Conservation (phyloP, 106 monocot species). For the Vanilla planifolia region DNA sequence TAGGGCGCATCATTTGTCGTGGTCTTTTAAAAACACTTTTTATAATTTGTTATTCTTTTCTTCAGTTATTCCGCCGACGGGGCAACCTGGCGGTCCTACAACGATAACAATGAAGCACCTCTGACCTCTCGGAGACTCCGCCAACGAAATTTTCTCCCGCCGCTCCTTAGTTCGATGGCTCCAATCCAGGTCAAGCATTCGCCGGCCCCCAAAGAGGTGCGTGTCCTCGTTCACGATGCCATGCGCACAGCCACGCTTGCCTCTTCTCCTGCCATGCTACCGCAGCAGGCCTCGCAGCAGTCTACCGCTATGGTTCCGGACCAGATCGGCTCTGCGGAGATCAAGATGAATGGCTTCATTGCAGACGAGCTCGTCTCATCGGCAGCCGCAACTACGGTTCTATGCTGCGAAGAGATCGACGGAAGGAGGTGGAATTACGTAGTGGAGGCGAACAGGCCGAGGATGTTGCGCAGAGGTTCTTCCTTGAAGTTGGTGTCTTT, state of each 20-base stretch:
- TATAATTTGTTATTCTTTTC: no score
- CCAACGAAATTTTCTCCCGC: no score
- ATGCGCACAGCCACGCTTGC: conserved; percentile 25
- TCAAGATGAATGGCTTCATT: conserved; percentile 22
- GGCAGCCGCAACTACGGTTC: conserved; percentile 10
- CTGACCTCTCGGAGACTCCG: no score
- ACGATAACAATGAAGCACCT: no score
- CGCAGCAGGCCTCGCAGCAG: conserved; percentile 7
- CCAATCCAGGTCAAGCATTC: conserved; percentile 36
- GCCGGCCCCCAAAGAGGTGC: conserved; percentile 15
- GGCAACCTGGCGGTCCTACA: no score
- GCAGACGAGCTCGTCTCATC: conserved; percentile 3
- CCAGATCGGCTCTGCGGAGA: conserved; percentile 17
- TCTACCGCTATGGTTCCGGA: neutral
- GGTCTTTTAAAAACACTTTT: no score
- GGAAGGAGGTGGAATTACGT: conserved; percentile 56
- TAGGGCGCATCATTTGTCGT: no score
- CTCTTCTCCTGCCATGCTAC: conserved; percentile 9
- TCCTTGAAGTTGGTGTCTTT: conserved; percentile 31
- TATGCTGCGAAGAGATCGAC: conserved; percentile 53
- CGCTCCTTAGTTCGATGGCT: neutral
- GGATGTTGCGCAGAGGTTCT: conserved; percentile 6
- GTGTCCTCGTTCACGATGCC: conserved; percentile 31
- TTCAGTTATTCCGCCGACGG: no score
- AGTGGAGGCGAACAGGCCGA: conserved; percentile 21